Evolutionary conservation across 164 flowering plant species (phyloP).

Genomic region (Magnolia changhungtana): DNA sequence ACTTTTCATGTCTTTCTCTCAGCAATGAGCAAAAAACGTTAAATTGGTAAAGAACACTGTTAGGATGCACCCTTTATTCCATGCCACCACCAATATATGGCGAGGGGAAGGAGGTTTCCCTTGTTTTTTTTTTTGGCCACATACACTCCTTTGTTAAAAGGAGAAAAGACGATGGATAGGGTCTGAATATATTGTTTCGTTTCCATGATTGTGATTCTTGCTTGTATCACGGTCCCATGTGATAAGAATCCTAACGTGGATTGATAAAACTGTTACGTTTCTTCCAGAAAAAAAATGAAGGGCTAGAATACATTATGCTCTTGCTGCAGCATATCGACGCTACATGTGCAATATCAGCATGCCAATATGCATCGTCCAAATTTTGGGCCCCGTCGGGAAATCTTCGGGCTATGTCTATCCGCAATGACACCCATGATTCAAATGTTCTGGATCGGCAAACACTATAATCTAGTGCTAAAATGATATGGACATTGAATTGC

Average conservation of each 20-base stretch:
- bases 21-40: neutral
- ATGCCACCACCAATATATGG: neutral
- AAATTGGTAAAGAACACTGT: neutral
- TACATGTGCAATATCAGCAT: no score
- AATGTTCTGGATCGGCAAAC: no score
- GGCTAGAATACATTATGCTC: neutral
- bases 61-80: neutral
- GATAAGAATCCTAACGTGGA: neutral
- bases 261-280: neutral
- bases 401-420: no score
- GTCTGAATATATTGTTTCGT: neutral
- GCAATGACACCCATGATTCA: no score
- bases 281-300: neutral
- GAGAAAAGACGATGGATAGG: neutral
- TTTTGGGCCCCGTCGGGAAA: no score
- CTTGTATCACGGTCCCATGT: neutral
- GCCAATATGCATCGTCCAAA: no score
- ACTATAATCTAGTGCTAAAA: no score
- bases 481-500: no score
- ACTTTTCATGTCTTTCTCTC: neutral
- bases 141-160: neutral
- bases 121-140: neutral
- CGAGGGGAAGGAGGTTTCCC: neutral
- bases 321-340: no score
- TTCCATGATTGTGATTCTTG: neutral